phyloP scores from a whole-genome alignment of 768 basidiomycete species.

The Leccinum olivaceopallidum region DNA sequence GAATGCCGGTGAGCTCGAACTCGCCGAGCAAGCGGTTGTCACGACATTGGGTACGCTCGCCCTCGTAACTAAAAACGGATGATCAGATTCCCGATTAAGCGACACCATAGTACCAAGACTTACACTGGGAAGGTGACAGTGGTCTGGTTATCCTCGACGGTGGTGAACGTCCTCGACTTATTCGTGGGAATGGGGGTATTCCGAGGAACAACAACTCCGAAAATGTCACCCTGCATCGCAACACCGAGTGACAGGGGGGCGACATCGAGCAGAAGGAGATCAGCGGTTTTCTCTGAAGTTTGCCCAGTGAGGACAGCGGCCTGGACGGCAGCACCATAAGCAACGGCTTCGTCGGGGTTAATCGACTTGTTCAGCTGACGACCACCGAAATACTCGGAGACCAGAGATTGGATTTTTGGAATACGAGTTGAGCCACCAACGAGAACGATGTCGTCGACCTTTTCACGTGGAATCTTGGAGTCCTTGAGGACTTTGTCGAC shows the following conservation, averaged over 20 bases:
- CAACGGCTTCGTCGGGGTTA: constrained; percentile 99
- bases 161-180: constrained; percentile 99
- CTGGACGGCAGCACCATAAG: constrained; percentile 99
- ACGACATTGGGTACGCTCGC: constrained; percentile 99
- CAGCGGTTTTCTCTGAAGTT: constrained; percentile 98
- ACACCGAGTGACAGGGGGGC: constrained; percentile 98
- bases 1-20: constrained; percentile 98
- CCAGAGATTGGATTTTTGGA: constrained; percentile 97
- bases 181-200: constrained; percentile 99
- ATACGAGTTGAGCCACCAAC: constrained; percentile 99
- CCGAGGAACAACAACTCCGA: constrained; percentile 98
- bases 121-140: constrained; percentile 99
- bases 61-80: constrained; percentile 72
- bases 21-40: constrained; percentile 99
- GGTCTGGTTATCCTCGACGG: constrained; percentile 99
- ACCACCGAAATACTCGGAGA: constrained; percentile 98
- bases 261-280: constrained; percentile 97
- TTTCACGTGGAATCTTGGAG: constrained; percentile 95
- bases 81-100: constrained; percentile 7
- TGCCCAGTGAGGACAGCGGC: constrained; percentile 98
- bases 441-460: constrained; percentile 98
- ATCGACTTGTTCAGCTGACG: constrained; percentile 99
- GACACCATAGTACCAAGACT: constrained; percentile 23
- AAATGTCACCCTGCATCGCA: constrained; percentile 99
- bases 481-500: constrained; percentile 99